A percentile compares a stretch with the other conserved stretches of the same genome.
These are phyloP conservation scores for Aspergillus versicolor DNA, from an alignment of 2,329 filamentous ascomycete genomes.

Conservation along the genomic window DNA sequence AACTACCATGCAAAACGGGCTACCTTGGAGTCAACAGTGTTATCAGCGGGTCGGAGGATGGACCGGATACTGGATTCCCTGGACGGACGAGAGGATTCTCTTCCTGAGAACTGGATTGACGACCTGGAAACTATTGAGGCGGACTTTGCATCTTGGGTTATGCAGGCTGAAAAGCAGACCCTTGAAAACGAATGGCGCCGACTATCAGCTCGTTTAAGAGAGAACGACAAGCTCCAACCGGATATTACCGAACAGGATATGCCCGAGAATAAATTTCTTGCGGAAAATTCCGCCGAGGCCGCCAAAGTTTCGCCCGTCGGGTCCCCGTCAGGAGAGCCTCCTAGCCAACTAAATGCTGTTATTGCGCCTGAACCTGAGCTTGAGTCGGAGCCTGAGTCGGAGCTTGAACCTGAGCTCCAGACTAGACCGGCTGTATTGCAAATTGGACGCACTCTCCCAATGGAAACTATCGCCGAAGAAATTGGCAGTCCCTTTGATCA, in stretches of 20 bases:
- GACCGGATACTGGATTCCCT: constrained; percentile 85
- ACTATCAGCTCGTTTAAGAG: constrained; percentile 15
- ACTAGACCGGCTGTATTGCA: constrained; percentile 8
- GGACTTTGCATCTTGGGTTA: constrained; percentile 77
- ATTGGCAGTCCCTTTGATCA: constrained; percentile 7
- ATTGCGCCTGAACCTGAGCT: background rate
- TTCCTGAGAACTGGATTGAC: constrained; percentile 86
- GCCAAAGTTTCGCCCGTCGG: background rate
- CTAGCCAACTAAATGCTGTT: background rate
- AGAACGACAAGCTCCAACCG: background rate
- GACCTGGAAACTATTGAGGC: constrained; percentile 77
- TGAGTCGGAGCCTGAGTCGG: background rate
- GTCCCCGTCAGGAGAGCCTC: background rate
- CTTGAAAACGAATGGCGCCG: constrained; percentile 60
- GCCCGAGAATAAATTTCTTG: background rate
- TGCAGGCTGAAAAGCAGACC: constrained; percentile 72
- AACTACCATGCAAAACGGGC: constrained; percentile 47
- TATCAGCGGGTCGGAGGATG: constrained; percentile 67
- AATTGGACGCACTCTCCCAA: constrained; percentile 12
- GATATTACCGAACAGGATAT: background rate
- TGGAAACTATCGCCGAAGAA: constrained; percentile 27
- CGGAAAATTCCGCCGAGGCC: background rate
- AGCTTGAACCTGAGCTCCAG: background rate
- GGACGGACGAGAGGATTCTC: constrained; percentile 77
- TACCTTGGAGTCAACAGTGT: constrained; percentile 68